Percentiles rank a stretch among this genome's conserved stretches.
Conservation (phyloP, 2,329 filamentous ascomycete genomes). For the Corynespora cassiicola region DNA sequence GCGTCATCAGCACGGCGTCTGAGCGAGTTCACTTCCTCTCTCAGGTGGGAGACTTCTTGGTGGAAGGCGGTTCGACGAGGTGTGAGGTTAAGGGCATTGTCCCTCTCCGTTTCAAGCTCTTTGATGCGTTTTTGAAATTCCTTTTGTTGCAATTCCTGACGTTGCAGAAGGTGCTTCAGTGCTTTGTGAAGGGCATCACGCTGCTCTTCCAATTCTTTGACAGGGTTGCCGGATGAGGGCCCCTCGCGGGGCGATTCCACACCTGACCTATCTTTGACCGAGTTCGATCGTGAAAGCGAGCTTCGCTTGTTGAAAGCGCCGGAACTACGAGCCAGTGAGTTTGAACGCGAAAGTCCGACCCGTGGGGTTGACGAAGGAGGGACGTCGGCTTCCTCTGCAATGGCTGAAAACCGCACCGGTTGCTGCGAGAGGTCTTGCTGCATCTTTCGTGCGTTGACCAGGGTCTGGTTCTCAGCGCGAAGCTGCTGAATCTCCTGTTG, state of each 20-base stretch:
- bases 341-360: slow-evolving; percentile 68
- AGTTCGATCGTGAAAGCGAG: slow-evolving; percentile 61
- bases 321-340: slow-evolving; percentile 68
- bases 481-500: slow-evolving; percentile 75
- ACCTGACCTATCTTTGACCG: slow-evolving; percentile 44
- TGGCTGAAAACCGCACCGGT: slow-evolving; percentile 63
- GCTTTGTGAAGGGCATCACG: slow-evolving; percentile 90
- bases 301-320: slow-evolving; percentile 48
- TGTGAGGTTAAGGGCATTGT: slow-evolving; percentile 71
- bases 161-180: slow-evolving; percentile 81
- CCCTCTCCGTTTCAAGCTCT: slow-evolving; percentile 78
- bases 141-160: slow-evolving; percentile 83
- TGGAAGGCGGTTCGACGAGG: slow-evolving; percentile 82
- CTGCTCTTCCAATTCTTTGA: slow-evolving; percentile 94
- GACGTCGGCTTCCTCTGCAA: slow-evolving; percentile 63
- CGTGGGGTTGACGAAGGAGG: slow-evolving; percentile 34
- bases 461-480: slow-evolving; percentile 69
- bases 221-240: slow-evolving; percentile 40
- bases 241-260: slow-evolving; percentile 65
- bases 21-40: slow-evolving; percentile 83
- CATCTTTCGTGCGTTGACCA: slow-evolving; percentile 56
- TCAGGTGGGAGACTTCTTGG: slow-evolving; percentile 78
- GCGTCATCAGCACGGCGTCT: slow-evolving; percentile 90
- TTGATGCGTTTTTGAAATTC: slow-evolving; percentile 83
- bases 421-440: slow-evolving; percentile 54